Percentiles rank a stretch among this genome's conserved stretches.
phyloP scores from a whole-genome alignment of 257 asterid species.

The Jacaranda mimosifolia region DNA sequence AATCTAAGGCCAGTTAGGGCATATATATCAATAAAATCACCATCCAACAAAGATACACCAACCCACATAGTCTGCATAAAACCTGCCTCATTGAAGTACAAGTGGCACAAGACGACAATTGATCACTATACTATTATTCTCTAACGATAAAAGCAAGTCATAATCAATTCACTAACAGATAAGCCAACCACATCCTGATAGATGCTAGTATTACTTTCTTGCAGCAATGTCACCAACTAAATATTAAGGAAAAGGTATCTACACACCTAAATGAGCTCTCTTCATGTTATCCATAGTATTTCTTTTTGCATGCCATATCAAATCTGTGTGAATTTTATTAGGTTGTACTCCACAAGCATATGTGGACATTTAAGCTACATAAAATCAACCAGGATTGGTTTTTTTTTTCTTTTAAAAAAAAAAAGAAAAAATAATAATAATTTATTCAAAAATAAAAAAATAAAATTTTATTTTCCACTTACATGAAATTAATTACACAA shows the following conservation, averaged over 20 bases:
- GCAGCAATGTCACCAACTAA: conserved; percentile 21
- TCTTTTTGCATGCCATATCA: conserved; percentile 1
- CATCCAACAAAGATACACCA: background rate
- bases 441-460: background rate
- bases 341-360: background rate
- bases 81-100: conserved; percentile 3
- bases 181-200: conserved; percentile 23
- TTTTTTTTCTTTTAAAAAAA: background rate
- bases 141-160: conserved; percentile 8
- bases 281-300: background rate
- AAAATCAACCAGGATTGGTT: background rate
- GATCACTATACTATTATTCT: background rate
- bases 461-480: background rate
- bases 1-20: background rate
- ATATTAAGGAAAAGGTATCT: background rate
- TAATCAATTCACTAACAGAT: conserved; percentile 6
- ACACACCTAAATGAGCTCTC: background rate
- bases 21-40: background rate
- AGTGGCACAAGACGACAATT: conserved; percentile 13
- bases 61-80: background rate
- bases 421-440: background rate
- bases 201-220: conserved; percentile 16
- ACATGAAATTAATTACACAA: conserved; percentile 7
- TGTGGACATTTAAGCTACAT: background rate
- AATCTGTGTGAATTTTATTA: background rate